Evolutionary conservation across 805 yeast genomes (phyloP), one percentile per base, ranked within the genome.

Genomic region (Suhomyces sp.): DNA sequence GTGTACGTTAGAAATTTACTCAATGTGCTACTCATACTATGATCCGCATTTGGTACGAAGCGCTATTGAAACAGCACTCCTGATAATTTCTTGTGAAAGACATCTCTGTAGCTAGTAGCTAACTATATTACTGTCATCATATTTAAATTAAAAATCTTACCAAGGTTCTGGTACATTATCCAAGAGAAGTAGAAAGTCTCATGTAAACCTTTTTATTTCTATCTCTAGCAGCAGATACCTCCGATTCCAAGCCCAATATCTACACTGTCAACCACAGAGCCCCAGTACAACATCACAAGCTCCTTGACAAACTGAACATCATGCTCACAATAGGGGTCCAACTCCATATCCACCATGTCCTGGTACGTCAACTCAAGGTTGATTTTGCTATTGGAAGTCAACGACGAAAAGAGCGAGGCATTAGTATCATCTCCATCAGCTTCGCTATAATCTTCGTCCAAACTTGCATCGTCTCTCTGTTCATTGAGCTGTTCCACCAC

Each of bases 311-410:
- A 75, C 8, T 64, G 65, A 42, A 69, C 52, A 57, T 74, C 79
- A 44, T 65, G 67, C 36, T 61, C 63, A n/a, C 71, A 67, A 56
- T 74, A 73, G 10, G 78, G 78, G 57, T 75, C 79, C 48, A 75
- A 62, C 57, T 72, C 80, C 73, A 74, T 68, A 44, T 73, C 77
- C 10, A 64, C 60, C 36, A 75, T 57, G 56, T 74, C 79, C 58
- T 74, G 77, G 56, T 72, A 72, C 7, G 76, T 72, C 44, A 75
- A 61, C 52, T 66, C 73, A 31, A 74, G 54, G 23, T 54, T 54
- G 38, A 67, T 49, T 46, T 60, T 60, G 27, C 47, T 48, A 31
- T 27, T 33, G 42, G 54, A 53, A 6, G 53, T 50, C 31, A 50
- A 33, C 23, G 50, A 40, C 19, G 51, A 48, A 17, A 49, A 47